Conservation (phyloP, 345 rosid genomes). For the Euphorbia pulcherrima region DNA sequence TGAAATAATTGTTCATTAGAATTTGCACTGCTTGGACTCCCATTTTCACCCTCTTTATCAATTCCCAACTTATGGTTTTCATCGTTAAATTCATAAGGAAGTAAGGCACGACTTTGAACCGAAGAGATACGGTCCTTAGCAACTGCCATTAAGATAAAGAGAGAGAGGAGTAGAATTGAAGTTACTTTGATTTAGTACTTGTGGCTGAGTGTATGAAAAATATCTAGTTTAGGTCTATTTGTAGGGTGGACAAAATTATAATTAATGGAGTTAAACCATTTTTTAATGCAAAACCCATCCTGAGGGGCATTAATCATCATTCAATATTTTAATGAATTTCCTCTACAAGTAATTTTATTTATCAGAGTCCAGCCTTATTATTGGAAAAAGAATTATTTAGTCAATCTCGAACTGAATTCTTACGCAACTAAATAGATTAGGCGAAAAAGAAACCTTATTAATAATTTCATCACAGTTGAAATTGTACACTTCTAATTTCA, state of each 20-base stretch:
- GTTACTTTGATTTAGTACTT: conserved; percentile 9
- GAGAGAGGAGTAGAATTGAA: neutral
- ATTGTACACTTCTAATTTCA: too few species aligned
- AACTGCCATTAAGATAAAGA: conserved; percentile 42
- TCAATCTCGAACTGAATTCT: too few species aligned
- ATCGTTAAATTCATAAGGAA: conserved; percentile 20
- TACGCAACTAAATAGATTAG: too few species aligned
- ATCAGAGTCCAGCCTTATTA: too few species aligned
- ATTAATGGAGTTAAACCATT: too few species aligned
- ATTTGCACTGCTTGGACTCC: conserved; percentile 44
- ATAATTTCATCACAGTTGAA: too few species aligned
- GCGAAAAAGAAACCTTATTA: too few species aligned
- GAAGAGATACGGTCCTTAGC: conserved; percentile 18
- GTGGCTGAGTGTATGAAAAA: conserved; percentile 13
- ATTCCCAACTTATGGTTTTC: conserved; percentile 3
- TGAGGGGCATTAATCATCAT: too few species aligned
- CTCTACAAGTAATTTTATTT: too few species aligned
- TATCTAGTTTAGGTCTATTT: conserved; percentile 15
- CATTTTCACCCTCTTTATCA: conserved; percentile 32
- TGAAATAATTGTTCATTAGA: conserved; percentile 43
- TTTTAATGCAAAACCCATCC: too few species aligned
- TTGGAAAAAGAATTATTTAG: too few species aligned
- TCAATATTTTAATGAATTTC: too few species aligned
- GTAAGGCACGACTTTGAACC: neutral
- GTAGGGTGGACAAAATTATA: neutral